A percentile compares a stretch with the other conserved stretches of the same genome.
These are phyloP conservation scores for Sclerotinia nivalis DNA, from an alignment of 2,329 filamentous ascomycete species.

Conservation along the genomic window DNA sequence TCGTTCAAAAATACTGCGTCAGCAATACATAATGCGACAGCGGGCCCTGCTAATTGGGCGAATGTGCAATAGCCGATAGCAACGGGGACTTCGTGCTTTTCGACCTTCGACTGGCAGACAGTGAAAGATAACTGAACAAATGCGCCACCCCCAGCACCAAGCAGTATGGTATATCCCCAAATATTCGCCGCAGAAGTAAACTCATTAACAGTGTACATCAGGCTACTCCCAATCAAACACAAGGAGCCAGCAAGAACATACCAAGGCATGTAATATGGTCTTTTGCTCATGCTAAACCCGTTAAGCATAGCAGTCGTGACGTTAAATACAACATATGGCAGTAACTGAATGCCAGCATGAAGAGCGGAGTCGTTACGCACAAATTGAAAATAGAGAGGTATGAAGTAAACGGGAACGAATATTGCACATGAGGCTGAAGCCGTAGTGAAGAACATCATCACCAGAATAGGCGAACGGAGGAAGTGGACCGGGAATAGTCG, in stretches of 20 bases:
- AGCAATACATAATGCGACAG: too few relatives aligned
- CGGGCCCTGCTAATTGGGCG: too few relatives aligned
- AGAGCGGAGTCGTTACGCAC: slow-evolving; percentile 50
- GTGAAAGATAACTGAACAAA: slow-evolving; percentile 37
- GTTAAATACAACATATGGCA: slow-evolving; percentile 30
- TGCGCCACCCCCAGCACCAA: not conserved
- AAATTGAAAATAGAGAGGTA: slow-evolving; percentile 44
- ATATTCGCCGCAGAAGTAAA: not conserved
- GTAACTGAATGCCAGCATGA: slow-evolving; percentile 42
- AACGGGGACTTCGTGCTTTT: too few relatives aligned
- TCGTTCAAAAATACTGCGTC: too few relatives aligned
- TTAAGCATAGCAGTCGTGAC: slow-evolving; percentile 31
- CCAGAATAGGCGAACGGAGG: slow-evolving; percentile 16
- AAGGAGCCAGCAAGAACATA: slow-evolving; percentile 37
- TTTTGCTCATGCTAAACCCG: slow-evolving; percentile 41
- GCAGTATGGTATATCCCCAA: not conserved
- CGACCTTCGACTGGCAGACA: not conserved
- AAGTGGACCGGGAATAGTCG: slow-evolving; percentile 31
- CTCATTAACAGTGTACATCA: not conserved
- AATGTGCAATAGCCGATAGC: too few relatives aligned
- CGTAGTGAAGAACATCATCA: slow-evolving; percentile 34
- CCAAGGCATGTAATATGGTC: slow-evolving; percentile 43
- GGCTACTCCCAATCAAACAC: slow-evolving; percentile 24
- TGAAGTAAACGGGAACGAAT: slow-evolving; percentile 45
- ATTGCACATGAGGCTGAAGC: slow-evolving; percentile 41